Evolutionary conservation across 2,329 filamentous ascomycete species (phyloP), one percentile per base, ranked within the genome.

Genomic region (Penicillium sp.): DNA sequence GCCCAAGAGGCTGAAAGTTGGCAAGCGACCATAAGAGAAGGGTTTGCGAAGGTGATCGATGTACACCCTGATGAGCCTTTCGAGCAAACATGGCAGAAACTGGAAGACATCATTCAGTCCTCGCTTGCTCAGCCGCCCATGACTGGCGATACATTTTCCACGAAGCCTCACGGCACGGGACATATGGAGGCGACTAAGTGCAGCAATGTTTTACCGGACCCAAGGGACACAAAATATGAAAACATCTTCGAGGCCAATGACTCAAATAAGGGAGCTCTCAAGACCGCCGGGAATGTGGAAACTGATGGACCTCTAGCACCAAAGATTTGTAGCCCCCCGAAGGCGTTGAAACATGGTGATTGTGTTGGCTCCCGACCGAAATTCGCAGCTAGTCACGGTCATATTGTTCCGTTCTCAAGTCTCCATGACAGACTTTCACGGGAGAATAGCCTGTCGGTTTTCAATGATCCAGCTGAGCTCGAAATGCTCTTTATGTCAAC

Each of bases 341-440:
- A 50, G 15, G 23, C 47, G 25, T 35, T 52, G 52, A 39, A 29
- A 29, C 23, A 21, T 40, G 39, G 45, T 31, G 47, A 23, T 29
- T 18, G 41, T 29, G 15, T 37, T 13, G 54, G 49, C 8, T 37
- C 50, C 4, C 16, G 42, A 5, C 52, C 61, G 6, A 47, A 50
- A 27, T 54, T 50, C 25, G 53, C 53, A 21, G 6, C 18, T 46
- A 44, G 44, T 29, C 45, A 46, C 2, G 38, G 44, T 13, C 53
- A 52, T 9, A 74, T 75, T 31, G 61, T 70, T 10, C 68, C 72
- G 3, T 75, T 74, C 46, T 67, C 70, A 4, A 62, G 60, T 39
- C 51, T 75, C 10, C 57, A 66, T 34, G 60, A 56, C 31, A 57
- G 64, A 18, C 21, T 68, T 16, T 61, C 63, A 3, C 55, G 59